These are phyloP conservation scores for Leccinum griseonigrum DNA, from an alignment of 1,284 basidiomycete species.

Conservation along the genomic window DNA sequence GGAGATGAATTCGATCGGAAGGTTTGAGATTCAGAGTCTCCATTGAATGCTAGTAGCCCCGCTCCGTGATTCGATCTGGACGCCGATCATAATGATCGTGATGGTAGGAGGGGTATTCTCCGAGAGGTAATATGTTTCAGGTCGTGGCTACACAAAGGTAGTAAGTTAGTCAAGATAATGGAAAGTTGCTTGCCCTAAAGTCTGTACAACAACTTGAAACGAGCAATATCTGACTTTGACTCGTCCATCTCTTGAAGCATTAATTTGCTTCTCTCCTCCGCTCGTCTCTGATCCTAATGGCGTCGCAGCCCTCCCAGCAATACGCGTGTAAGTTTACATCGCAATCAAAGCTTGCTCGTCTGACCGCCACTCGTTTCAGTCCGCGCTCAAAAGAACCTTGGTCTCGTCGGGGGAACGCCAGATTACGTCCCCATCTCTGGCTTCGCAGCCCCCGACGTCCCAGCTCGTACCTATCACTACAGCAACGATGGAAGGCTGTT, in stretches of 20 bases:
- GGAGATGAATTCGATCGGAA: too few relatives aligned
- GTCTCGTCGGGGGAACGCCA: conserved; percentile 81
- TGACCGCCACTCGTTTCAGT: conserved; percentile 35
- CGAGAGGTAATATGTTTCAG: too few relatives aligned
- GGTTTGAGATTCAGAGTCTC: too few relatives aligned
- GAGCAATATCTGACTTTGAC: too few relatives aligned
- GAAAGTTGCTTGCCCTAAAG: too few relatives aligned
- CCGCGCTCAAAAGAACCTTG: conserved; percentile 92
- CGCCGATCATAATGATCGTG: too few relatives aligned
- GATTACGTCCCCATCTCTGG: conserved; percentile 67
- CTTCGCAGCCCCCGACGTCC: conserved; percentile 66
- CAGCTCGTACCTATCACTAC: conserved; percentile 79
- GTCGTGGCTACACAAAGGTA: too few relatives aligned
- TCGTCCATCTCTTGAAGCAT: conserved; percentile 56
- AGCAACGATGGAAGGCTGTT: conserved; percentile 86
- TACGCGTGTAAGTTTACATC: conserved; percentile 64
- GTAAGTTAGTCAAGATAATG: too few relatives aligned
- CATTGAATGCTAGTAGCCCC: too few relatives aligned
- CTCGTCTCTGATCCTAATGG: conserved; percentile 43
- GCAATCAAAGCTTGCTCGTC: conserved; percentile 6
- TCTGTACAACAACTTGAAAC: too few relatives aligned
- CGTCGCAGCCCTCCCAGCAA: conserved; percentile 68
- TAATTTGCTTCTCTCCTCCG: conserved; percentile 67
- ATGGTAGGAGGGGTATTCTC: too few relatives aligned
- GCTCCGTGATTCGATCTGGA: too few relatives aligned